phyloP scores from a whole-genome alignment of 805 yeast genomes.

The Pichia manshurica region DNA sequence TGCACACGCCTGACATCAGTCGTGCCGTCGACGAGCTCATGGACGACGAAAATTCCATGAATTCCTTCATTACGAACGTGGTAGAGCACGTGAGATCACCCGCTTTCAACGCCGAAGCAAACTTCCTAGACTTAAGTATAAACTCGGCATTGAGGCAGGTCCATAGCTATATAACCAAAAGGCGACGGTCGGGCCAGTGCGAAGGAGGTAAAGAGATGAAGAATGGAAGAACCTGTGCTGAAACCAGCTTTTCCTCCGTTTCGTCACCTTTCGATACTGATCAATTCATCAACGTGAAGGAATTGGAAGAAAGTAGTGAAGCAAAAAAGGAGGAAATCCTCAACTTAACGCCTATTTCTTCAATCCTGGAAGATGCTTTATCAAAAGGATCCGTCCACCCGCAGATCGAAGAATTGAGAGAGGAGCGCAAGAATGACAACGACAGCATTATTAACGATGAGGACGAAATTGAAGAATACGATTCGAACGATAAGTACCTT shows the following conservation, averaged over 20 bases:
- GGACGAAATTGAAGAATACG: conserved; percentile 12
- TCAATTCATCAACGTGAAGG: not conserved
- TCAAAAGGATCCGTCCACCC: too few relatives aligned
- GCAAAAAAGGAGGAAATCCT: too few relatives aligned
- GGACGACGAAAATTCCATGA: not conserved
- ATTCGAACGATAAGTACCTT: conserved; percentile 15
- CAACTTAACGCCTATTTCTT: too few relatives aligned
- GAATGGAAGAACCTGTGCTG: too few relatives aligned
- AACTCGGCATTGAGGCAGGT: conserved; percentile 5
- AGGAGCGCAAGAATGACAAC: too few relatives aligned
- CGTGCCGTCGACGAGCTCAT: conserved; percentile 10
- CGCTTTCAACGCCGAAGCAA: conserved; percentile 12
- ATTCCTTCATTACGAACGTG: conserved; percentile 11
- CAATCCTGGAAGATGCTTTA: too few relatives aligned
- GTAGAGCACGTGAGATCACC: conserved; percentile 17
- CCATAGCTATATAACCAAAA: not conserved
- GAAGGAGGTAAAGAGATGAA: not conserved
- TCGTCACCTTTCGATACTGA: not conserved
- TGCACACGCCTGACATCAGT: conserved; percentile 1
- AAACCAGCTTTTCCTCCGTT: too few relatives aligned
- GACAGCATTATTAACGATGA: not conserved
- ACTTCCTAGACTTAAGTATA: conserved; percentile 9
- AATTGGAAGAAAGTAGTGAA: not conserved
- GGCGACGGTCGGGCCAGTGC: not conserved
- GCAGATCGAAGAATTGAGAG: too few relatives aligned